These are phyloP conservation scores for Sugiyamaella qingdaonensis DNA, from an alignment of 805 yeast genomes.

Conservation along the genomic window DNA sequence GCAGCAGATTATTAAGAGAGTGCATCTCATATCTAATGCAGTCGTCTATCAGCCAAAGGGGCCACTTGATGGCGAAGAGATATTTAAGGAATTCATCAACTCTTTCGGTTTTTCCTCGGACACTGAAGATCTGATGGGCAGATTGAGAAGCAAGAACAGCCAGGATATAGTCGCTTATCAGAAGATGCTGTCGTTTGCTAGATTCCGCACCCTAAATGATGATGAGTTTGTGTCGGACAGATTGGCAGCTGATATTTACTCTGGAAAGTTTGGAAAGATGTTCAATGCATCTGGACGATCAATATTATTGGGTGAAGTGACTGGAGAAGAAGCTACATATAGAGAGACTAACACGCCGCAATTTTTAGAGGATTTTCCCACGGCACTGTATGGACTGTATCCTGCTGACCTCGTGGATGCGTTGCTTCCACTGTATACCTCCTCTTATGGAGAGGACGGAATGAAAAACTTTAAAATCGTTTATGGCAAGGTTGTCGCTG, in stretches of 20 bases:
- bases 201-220: slow-evolving; percentile 42
- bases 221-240: slow-evolving; percentile 33
- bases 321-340: no score
- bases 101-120: slow-evolving; percentile 24
- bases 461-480: slow-evolving; percentile 5
- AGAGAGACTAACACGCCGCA: background rate
- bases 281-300: slow-evolving; percentile 5
- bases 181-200: slow-evolving; percentile 25
- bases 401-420: background rate
- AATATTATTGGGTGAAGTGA: slow-evolving; percentile 14
- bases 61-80: slow-evolving; percentile 31
- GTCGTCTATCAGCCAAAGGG: slow-evolving; percentile 38
- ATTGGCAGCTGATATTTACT: slow-evolving; percentile 34
- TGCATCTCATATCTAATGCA: slow-evolving; percentile 37
- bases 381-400: background rate
- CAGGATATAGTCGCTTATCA: background rate
- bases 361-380: slow-evolving; percentile 6
- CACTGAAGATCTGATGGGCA: slow-evolving; percentile 13
- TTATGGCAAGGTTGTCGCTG: slow-evolving; percentile 8
- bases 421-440: background rate
- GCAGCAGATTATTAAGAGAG: slow-evolving; percentile 38
- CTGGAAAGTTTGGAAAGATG: slow-evolving; percentile 12
- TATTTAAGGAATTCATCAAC: slow-evolving; percentile 36
- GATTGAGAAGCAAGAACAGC: background rate
- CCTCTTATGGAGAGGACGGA: background rate